These are phyloP conservation scores for Geosmithia putterillii DNA, from an alignment of 2,329 filamentous ascomycete genomes.

Conservation along the genomic window DNA sequence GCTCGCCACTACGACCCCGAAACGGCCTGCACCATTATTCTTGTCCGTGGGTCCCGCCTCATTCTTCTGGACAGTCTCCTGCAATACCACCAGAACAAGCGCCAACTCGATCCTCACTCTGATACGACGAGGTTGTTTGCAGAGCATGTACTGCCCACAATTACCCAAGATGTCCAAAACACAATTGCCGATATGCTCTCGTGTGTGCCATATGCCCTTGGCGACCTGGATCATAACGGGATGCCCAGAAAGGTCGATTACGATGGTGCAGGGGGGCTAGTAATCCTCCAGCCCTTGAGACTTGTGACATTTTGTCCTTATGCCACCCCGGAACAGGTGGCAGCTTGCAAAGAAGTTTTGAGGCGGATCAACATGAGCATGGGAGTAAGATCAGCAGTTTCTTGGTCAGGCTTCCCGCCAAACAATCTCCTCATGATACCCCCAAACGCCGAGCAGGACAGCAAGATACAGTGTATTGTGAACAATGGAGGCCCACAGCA, in stretches of 20 bases:
- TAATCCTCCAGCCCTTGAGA: constrained; percentile 17
- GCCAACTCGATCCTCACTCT: not conserved
- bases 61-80: constrained; percentile 16
- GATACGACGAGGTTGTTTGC: constrained; percentile 1
- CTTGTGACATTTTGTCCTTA: constrained; percentile 16
- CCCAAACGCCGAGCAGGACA: not conserved
- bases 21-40: constrained; percentile 18
- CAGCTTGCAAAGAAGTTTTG: constrained; percentile 10
- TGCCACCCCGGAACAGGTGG: constrained; percentile 10
- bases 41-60: constrained; percentile 16
- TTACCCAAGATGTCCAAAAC: constrained; percentile 11
- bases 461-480: not conserved
- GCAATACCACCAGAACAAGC: constrained; percentile 9
- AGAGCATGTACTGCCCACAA: constrained; percentile 4
- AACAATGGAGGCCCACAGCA: no score
- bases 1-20: constrained; percentile 14
- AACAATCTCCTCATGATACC: not conserved
- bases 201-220: constrained; percentile 16
- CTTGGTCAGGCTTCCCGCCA: not conserved
- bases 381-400: constrained; percentile 14
- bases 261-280: constrained; percentile 17
- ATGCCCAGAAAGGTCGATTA: constrained; percentile 9
- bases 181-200: constrained; percentile 17
- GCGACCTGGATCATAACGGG: constrained; percentile 12
- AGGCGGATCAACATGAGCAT: constrained; percentile 13